Conservation (phyloP, 2,329 filamentous ascomycete genomes). For the Sporothrix schenckii region DNA sequence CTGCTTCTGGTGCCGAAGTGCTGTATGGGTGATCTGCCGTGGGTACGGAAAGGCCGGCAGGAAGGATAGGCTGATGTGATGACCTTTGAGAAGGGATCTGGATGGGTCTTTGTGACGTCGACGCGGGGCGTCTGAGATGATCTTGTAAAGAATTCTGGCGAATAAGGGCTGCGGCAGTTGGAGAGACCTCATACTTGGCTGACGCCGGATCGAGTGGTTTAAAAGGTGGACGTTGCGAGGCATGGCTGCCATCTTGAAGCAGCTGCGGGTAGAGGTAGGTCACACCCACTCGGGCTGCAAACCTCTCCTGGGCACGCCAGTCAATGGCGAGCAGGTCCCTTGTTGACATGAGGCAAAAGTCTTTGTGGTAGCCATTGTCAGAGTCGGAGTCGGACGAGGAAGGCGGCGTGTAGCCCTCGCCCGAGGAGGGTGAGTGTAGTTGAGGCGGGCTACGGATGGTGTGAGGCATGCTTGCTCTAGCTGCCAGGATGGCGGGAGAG, state of each 20-base stretch:
- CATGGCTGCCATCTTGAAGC: constrained; percentile 7
- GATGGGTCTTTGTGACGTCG: constrained; percentile 32
- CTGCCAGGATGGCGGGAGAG: constrained; percentile 18
- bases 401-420: not conserved
- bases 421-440: constrained; percentile 3
- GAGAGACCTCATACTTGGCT: not conserved
- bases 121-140: not conserved
- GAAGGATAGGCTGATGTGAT: constrained; percentile 19
- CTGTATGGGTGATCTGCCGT: constrained; percentile 13
- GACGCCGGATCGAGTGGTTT: not conserved
- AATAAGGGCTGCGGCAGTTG: constrained; percentile 2
- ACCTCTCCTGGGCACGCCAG: constrained; percentile 44
- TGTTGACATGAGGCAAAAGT: constrained; percentile 57
- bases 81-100: not conserved
- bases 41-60: constrained; percentile 10
- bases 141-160: constrained; percentile 24
- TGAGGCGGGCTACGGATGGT: constrained; percentile 12
- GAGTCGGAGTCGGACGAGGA: constrained; percentile 42
- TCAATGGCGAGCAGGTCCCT: constrained; percentile 57
- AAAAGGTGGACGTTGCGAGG: not conserved
- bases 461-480: constrained; percentile 22
- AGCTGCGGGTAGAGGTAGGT: constrained; percentile 47
- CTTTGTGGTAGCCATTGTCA: constrained; percentile 42
- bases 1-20: not conserved
- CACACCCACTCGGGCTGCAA: constrained; percentile 48